Conservation (phyloP, 495 filamentous ascomycete genomes). For the Schizothecium vesticola region DNA sequence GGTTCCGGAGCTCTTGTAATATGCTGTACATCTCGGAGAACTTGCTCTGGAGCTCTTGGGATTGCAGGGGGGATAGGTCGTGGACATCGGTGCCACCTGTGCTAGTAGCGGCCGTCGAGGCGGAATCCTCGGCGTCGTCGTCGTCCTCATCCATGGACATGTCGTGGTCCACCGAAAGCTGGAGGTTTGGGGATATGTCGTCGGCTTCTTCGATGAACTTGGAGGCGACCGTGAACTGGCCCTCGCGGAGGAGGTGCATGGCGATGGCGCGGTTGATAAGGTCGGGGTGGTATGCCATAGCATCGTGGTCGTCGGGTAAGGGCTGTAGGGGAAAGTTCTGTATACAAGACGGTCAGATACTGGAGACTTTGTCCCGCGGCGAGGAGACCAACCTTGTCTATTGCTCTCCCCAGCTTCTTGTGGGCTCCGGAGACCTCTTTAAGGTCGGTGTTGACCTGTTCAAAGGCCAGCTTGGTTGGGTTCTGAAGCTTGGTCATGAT, state of each 20-base stretch:
- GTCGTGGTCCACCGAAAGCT: conserved; percentile 9
- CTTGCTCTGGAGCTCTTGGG: conserved; percentile 62
- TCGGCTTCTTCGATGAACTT: conserved; percentile 68
- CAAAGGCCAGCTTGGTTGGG: conserved; percentile 70
- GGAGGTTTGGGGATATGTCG: conserved; percentile 9
- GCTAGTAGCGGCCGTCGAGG: conserved; percentile 3
- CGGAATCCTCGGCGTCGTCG: conserved; percentile 2
- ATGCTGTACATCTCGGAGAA: conserved; percentile 91
- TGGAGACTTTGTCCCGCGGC: background rate
- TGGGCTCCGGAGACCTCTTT: conserved; percentile 73
- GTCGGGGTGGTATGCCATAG: conserved; percentile 64
- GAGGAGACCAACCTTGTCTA: conserved; percentile 61
- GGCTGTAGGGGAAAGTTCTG: conserved; percentile 74
- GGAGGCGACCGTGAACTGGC: conserved; percentile 79
- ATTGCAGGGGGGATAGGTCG: conserved; percentile 55
- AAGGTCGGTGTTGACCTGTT: conserved; percentile 69
- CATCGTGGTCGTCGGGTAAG: conserved; percentile 76
- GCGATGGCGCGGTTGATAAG: conserved; percentile 89
- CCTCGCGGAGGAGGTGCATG: conserved; percentile 94
- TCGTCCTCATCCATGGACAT: conserved; percentile 29
- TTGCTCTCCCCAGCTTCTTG: conserved; percentile 71
- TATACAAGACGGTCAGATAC: background rate
- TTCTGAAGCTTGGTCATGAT: conserved; percentile 80
- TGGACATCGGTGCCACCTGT: conserved; percentile 22
- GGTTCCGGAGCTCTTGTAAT: conserved; percentile 64